These are phyloP conservation scores for Nothophoma quercina DNA, from an alignment of 2,329 filamentous ascomycete species.

Conservation along the genomic window DNA sequence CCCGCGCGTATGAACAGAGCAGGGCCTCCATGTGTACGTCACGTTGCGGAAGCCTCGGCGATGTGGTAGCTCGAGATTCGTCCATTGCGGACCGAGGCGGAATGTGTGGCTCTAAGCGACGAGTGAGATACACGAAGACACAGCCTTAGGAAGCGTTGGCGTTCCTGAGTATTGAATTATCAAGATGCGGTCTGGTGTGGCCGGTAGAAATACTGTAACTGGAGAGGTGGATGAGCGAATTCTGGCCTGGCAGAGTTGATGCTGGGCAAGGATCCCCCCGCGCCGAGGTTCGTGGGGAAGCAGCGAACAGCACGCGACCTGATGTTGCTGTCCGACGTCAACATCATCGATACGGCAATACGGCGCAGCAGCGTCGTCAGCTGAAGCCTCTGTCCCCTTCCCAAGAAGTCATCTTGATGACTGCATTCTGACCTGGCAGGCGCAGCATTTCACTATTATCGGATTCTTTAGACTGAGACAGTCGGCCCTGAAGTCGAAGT, in stretches of 20 bases:
- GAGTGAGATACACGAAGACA: conserved; percentile 1
- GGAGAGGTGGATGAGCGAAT: neutral
- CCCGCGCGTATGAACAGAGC: neutral
- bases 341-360: neutral
- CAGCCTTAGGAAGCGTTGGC: neutral
- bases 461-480: neutral
- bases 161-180: conserved; percentile 6
- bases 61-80: conserved; percentile 1
- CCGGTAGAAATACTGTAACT: conserved; percentile 6
- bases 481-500: neutral
- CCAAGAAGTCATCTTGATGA: too few relatives aligned
- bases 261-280: conserved; percentile 10
- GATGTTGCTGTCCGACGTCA: neutral
- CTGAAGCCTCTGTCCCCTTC: neutral
- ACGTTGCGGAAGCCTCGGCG: conserved; percentile 15
- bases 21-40: conserved; percentile 9
- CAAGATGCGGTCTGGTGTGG: conserved; percentile 2
- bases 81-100: conserved; percentile 2
- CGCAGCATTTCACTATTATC: neutral
- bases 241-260: neutral
- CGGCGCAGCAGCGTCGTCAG: neutral
- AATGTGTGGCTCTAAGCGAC: neutral
- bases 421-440: neutral
- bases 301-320: neutral
- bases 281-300: conserved; percentile 16